Base-by-base conservation (phyloP, 805 yeast genomes). In the Kockiozyma suomiensis region DNA sequence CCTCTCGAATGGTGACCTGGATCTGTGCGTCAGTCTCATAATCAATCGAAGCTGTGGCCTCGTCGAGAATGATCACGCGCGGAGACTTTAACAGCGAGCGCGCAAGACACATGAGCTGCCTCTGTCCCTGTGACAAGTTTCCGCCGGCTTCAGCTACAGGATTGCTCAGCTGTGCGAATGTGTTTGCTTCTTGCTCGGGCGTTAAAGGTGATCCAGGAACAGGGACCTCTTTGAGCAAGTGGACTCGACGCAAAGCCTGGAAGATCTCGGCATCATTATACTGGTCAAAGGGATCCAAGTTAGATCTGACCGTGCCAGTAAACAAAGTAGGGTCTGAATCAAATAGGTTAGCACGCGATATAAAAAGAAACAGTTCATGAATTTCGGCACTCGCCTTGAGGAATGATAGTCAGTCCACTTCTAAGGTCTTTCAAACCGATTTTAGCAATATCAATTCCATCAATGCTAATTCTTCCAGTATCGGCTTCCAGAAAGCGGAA, bases 61-160 rank as follows among this genome's bases (percentile, higher is more conserved):
- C 96, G 70, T 90, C 96, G 58, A 90, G 75, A 15, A 90, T 78
- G 62, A 90, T 76, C 23, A 90, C 84, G 63, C 82, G 85, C 0
- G 96, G 87, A 21, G 82, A 80, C 64, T 84, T 85, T 66, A 90
- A 76, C 49, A 90, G 76, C 0, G 94, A 93, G 62, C 96, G 79
- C 0, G 96, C 91, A 48, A 90, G 75, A 72, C 96, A 89, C 72
- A 90, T 76, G 59, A 90, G 77, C 73, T 90, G 97, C 66, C 90
- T 81, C 74, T 90, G 96, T n/a, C 97, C 97, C 57, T 87, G 87
- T 7, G 96, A 88, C 59, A 90, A 75, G 71, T 90, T 90, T 23
- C 85, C 73, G 8, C 96, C 97, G 53, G 89, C 86, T 70, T 89
- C 96, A 19, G 81, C 74, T 26, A 88, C 78, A 42, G 81, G 65